Conservation (phyloP, 768 basidiomycete species). For the Terana coerulea region DNA sequence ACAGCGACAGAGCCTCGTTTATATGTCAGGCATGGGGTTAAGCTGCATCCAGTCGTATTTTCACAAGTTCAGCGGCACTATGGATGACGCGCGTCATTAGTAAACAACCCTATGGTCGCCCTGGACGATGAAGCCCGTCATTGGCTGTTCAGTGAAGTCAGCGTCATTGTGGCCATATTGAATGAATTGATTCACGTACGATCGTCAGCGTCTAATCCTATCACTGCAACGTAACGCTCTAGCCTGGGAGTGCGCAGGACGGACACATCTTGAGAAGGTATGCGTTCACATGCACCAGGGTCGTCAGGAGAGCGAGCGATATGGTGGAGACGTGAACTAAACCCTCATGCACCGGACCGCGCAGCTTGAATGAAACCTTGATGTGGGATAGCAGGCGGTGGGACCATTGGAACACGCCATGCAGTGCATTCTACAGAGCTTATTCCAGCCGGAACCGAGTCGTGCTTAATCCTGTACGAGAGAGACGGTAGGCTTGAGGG, state of each 20-base stretch:
- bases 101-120: neutral
- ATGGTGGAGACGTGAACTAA: neutral
- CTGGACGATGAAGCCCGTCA: neutral
- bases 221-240: neutral
- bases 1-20: too few species aligned
- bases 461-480: too few species aligned
- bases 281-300: neutral
- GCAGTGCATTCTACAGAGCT: neutral
- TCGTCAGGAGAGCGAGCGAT: neutral
- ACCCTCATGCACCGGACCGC: neutral
- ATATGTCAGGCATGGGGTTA: too few species aligned
- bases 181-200: neutral
- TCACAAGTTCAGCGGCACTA: too few species aligned
- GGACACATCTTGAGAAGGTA: neutral
- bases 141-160: neutral
- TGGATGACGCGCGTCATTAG: neutral
- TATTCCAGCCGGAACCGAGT: slow-evolving; percentile 5
- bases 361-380: too few species aligned
- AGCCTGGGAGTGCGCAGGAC: neutral
- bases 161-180: neutral
- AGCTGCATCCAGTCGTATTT: too few species aligned
- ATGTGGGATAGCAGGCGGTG: too few species aligned
- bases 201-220: neutral
- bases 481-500: too few species aligned
- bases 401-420: neutral